Percentiles rank a stretch among this genome's conserved stretches.
phyloP scores from a whole-genome alignment of 768 basidiomycete genomes.

The Jaapia argillacea region DNA sequence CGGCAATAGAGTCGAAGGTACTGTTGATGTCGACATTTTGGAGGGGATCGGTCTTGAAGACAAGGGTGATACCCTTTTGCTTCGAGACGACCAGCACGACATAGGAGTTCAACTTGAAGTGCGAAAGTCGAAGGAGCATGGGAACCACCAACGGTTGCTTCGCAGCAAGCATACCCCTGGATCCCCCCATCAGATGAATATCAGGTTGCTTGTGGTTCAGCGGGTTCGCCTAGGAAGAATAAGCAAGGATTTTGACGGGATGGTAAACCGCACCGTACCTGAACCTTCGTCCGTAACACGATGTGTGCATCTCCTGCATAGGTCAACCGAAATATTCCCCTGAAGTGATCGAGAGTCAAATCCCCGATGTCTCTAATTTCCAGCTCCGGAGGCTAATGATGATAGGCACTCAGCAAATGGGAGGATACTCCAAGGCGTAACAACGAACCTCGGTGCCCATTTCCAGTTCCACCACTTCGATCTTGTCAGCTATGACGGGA shows the following conservation, averaged over 20 bases:
- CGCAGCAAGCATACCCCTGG: slow-evolving; percentile 85
- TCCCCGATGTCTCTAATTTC: slow-evolving; percentile 98
- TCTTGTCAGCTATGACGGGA: slow-evolving; percentile 93
- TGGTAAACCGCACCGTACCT: slow-evolving; percentile 38
- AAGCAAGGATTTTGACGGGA: background rate
- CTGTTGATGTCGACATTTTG: slow-evolving; percentile 97
- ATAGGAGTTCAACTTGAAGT: slow-evolving; percentile 89
- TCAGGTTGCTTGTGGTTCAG: slow-evolving; percentile 88
- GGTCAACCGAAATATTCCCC: slow-evolving; percentile 92
- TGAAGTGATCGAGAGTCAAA: slow-evolving; percentile 88
- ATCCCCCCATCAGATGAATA: slow-evolving; percentile 76
- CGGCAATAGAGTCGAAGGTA: slow-evolving; percentile 96
- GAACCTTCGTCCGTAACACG: slow-evolving; percentile 84
- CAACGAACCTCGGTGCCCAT: slow-evolving; percentile 86
- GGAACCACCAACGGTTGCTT: slow-evolving; percentile 94
- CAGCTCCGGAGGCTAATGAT: slow-evolving; percentile 80
- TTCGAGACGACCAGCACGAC: slow-evolving; percentile 96
- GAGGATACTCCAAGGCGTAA: background rate
- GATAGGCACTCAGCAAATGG: slow-evolving; percentile 1
- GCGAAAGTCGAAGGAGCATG: slow-evolving; percentile 95
- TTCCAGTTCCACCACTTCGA: slow-evolving; percentile 97
- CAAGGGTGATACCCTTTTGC: slow-evolving; percentile 96
- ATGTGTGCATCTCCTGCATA: slow-evolving; percentile 91
- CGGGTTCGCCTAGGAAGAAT: slow-evolving; percentile 70
- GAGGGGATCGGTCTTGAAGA: slow-evolving; percentile 98